Conservation (phyloP, 805 yeast species). For the Hanseniaspora occidentalis region DNA sequence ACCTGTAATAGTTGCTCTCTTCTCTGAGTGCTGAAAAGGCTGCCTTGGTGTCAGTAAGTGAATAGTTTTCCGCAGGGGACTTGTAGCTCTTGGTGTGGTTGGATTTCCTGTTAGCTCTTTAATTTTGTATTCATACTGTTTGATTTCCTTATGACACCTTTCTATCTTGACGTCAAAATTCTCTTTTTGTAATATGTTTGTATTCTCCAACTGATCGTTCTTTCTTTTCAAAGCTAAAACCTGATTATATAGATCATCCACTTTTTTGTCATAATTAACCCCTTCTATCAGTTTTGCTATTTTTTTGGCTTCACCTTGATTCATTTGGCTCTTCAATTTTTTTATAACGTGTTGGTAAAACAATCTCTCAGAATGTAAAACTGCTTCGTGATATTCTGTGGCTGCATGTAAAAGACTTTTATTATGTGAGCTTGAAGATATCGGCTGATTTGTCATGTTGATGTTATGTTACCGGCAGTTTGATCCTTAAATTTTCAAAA, state of each 20-base stretch:
- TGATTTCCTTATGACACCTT: background rate
- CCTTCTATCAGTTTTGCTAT: constrained; percentile 10
- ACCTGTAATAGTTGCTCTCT: constrained; percentile 1
- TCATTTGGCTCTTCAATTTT: constrained; percentile 13
- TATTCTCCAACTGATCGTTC: constrained; percentile 20
- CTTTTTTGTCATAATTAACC: constrained; percentile 23
- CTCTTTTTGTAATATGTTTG: constrained; percentile 24
- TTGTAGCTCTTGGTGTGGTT: background rate
- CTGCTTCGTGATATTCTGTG: constrained; percentile 19
- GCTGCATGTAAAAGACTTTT: constrained; percentile 16
- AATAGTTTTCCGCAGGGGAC: constrained; percentile 4
- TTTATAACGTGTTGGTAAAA: constrained; percentile 9
- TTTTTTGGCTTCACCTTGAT: too few species aligned
- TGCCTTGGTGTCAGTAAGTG: constrained; percentile 13
- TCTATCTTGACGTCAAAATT: constrained; percentile 22
- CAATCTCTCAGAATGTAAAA: constrained; percentile 17
- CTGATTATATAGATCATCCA: constrained; percentile 23
- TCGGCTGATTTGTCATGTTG: too few species aligned
- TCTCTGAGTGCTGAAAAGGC: constrained; percentile 12
- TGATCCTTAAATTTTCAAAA: too few species aligned
- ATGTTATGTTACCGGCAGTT: too few species aligned
- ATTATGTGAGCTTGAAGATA: too few species aligned
- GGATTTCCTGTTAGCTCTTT: background rate
- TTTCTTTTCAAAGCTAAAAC: constrained; percentile 19
- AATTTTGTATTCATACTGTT: too few species aligned